phyloP scores from a whole-genome alignment of 2,329 filamentous ascomycete genomes.

The Fusarium illudens region DNA sequence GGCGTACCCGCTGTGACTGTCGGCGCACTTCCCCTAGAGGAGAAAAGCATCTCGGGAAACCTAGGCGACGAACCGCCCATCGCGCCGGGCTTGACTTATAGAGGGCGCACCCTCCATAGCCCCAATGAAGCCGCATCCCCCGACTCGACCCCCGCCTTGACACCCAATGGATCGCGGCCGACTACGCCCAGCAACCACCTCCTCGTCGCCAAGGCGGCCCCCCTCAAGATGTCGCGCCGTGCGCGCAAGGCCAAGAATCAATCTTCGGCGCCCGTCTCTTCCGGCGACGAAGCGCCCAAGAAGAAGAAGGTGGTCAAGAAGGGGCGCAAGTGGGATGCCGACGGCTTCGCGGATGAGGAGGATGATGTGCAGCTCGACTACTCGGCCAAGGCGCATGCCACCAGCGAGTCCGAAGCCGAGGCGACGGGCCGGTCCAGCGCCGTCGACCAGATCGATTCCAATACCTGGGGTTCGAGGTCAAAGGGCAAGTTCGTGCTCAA shows the following conservation, averaged over 20 bases:
- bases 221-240: constrained; percentile 81
- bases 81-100: constrained; percentile 53
- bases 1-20: constrained; percentile 39
- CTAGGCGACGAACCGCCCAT: constrained; percentile 35
- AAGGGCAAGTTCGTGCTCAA: constrained; percentile 95
- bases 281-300: constrained; percentile 78
- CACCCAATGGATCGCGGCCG: constrained; percentile 81
- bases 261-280: constrained; percentile 73
- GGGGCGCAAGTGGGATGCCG: constrained; percentile 90
- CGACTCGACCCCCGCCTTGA: constrained; percentile 74
- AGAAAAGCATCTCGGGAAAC: constrained; percentile 46
- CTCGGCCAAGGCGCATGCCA: constrained; percentile 69
- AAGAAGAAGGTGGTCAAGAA: constrained; percentile 82
- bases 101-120: constrained; percentile 49
- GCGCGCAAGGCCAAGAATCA: constrained; percentile 76
- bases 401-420: constrained; percentile 63
- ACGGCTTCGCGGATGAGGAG: constrained; percentile 86
- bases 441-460: constrained; percentile 78
- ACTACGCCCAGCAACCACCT: constrained; percentile 74
- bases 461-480: constrained; percentile 84
- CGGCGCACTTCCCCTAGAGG: constrained; percentile 44
- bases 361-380: constrained; percentile 86
- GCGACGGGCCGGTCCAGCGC: constrained; percentile 62
- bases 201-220: constrained; percentile 76
- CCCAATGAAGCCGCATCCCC: constrained; percentile 59